Evolutionary conservation across 805 yeast genomes (phyloP), one percentile per base, ranked within the genome.

Genomic region (Starmerella vaccinii): DNA sequence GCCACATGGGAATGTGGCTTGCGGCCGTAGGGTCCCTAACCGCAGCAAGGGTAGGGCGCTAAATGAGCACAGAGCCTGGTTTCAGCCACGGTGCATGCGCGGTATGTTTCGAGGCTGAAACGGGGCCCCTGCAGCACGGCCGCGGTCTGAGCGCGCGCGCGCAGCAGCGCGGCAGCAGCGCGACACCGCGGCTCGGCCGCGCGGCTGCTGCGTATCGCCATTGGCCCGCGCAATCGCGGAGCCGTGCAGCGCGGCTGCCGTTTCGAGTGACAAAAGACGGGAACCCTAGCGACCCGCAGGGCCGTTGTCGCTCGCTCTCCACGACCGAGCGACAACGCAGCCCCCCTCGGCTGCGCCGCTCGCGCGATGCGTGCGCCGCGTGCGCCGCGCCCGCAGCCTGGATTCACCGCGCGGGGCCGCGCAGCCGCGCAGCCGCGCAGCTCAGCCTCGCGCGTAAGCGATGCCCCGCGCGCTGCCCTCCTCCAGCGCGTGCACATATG

Each of bases 1-100:
- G 38, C 38, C 38, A 15, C 38, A 34, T 22, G 9, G 8, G n/a
- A 16, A 13, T 19, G 38, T 18, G 38, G 38, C 38, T 34, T 34
- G 38, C 38, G 38, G 38, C n/a, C 5, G 13, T 16, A 34, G 38
- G 38, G 38, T 34, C 18, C 38, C 38, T 34, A 34, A 19, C 38
- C 38, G 22, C 38, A 34, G 38, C 19, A n/a, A 34, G 38, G 38
- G 38, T 34, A 16, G 38, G 38, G 38, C 38, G n/a, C 22, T 32
- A 32, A 16, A 16, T 34, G 38, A 34, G 38, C 38, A 18, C n/a
- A 22, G 18, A 13, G 18, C 18, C 15, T 12, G 16, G 35, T 32
- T 32, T 32, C 35, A 32, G 35, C 35, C 35, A 7, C 35, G 8
- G 15, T 16, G 35, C 35, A 32, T 5, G 35, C 35, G 13, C 32